Percentiles rank a stretch among this genome's conserved stretches.
Evolutionary conservation across 331 rosid genomes (phyloP).

Genomic region (Dryas integrifolia): DNA sequence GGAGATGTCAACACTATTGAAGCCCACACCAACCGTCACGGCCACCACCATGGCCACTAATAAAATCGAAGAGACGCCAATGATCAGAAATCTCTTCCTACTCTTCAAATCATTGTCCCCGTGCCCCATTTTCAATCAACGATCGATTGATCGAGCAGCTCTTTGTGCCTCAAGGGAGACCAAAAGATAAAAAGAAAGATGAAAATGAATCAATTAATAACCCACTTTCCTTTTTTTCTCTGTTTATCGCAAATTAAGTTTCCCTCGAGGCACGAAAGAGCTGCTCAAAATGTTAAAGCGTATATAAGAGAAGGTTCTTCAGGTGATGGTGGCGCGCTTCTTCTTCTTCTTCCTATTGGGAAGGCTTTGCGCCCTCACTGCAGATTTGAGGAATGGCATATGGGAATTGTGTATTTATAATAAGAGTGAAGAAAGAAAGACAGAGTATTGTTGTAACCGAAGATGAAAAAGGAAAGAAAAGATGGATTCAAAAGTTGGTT

Average conservation of each 20-base stretch:
- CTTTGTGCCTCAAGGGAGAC: too few species aligned
- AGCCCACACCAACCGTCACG: slow-evolving; percentile 35
- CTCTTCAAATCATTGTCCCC: slow-evolving; percentile 12
- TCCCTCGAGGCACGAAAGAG: too few species aligned
- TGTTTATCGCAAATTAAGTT: too few species aligned
- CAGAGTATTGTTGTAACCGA: too few species aligned
- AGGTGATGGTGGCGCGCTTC: too few species aligned
- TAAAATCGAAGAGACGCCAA: slow-evolving; percentile 34
- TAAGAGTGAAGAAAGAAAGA: not conserved
- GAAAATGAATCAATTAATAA: too few species aligned
- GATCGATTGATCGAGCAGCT: not conserved
- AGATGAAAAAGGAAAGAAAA: not conserved
- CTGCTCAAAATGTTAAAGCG: too few species aligned
- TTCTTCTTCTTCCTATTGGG: too few species aligned
- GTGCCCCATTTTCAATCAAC: slow-evolving; percentile 27
- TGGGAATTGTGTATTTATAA: not conserved
- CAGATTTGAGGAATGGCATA: not conserved
- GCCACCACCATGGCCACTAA: slow-evolving; percentile 50
- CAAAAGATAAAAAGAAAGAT: too few species aligned
- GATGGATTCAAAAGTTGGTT: slow-evolving; percentile 25
- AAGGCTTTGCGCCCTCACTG: too few species aligned
- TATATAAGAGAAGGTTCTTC: too few species aligned
- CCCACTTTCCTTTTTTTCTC: too few species aligned
- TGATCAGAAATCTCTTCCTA: slow-evolving; percentile 27
- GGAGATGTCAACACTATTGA: not conserved